Conservation (phyloP, 2,329 filamentous ascomycete species). For the Cercospora sojina region DNA sequence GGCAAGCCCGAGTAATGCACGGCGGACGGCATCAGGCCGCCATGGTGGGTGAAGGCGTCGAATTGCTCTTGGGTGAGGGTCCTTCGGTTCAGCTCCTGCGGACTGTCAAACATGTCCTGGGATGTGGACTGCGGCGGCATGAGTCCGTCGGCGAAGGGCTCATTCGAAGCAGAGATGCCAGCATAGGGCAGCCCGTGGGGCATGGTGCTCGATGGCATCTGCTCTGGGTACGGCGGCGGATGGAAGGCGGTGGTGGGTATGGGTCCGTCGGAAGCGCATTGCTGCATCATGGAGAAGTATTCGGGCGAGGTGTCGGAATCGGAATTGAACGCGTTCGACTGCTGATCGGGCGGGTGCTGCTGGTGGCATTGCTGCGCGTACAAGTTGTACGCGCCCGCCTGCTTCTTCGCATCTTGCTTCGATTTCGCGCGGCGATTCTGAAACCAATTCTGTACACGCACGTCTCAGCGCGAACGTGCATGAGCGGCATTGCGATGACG, state of each 20-base stretch:
- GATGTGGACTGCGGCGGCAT: constrained; percentile 18
- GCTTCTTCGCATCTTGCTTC: constrained; percentile 54
- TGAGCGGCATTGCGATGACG: neutral
- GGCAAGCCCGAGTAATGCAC: constrained; percentile 23
- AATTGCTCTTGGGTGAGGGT: constrained; percentile 42
- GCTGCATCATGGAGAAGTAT: constrained; percentile 37
- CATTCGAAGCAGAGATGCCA: neutral
- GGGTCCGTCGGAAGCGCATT: constrained; percentile 24
- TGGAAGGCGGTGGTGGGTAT: constrained; percentile 13
- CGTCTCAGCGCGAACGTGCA: constrained; percentile 34
- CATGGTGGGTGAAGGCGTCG: constrained; percentile 36
- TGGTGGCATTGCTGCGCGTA: constrained; percentile 23
- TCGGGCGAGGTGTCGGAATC: constrained; percentile 37
- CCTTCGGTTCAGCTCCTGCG: constrained; percentile 38
- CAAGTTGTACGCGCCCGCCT: constrained; percentile 34
- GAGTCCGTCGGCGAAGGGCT: constrained; percentile 16
- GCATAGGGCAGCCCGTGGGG: constrained; percentile 15
- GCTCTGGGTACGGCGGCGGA: constrained; percentile 18
- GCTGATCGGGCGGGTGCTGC: constrained; percentile 9
- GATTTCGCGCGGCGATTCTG: constrained; percentile 55
- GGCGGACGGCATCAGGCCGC: constrained; percentile 21
- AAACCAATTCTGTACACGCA: constrained; percentile 51
- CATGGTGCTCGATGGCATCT: neutral
- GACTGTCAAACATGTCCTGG: constrained; percentile 35
- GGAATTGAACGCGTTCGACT: constrained; percentile 26